Evolutionary conservation across 1,284 basidiomycete species (phyloP), one percentile per base, ranked within the genome.

Genomic region (Malassezia caprae): DNA sequence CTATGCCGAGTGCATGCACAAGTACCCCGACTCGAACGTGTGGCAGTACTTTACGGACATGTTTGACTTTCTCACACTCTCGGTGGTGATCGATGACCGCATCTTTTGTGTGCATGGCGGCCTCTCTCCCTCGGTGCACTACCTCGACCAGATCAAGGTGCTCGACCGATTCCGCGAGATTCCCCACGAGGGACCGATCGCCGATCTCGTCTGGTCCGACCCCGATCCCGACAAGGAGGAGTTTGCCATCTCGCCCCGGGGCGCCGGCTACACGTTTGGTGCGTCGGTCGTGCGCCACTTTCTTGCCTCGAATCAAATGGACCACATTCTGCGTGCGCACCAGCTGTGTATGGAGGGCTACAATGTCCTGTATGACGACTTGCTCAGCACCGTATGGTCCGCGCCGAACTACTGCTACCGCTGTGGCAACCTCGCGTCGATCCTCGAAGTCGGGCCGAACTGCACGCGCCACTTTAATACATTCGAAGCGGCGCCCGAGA

Each of bases 41-140:
- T 99, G 94, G 94, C 91, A 89, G 34, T 96, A 96, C 76, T 98
- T 98, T 73, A 98, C 94, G 58, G 94, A 99, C 78, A 96, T 99
- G 94, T 99, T 99, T 77, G 94, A 99, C 80, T 98, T 93, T 77
- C 78, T 99, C 62, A 98, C 94, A 7, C 80, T 99, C 48, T 90
- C 88, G 32, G 91, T 94, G 55, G 93, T 99, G 58, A 96, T 99
- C 69, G 94, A 99, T 78, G 89, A 98, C 79, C 86, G 85, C 70
- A 96, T 99, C 80, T 96, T 99, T 76, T 99, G 94, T 72, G 93
- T 99, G 3, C 93, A 99, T 69, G 93, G 93, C 65, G 93, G 90
- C 3, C 81, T 99, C 35, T 94, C 90, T 26, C 94, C 94, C 13
- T 94, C 90, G 8, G 91, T 99, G 67, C 94, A 98, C 76, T 93